Conservation (phyloP, 2,329 filamentous ascomycete species). For the Camillea tinctor region DNA sequence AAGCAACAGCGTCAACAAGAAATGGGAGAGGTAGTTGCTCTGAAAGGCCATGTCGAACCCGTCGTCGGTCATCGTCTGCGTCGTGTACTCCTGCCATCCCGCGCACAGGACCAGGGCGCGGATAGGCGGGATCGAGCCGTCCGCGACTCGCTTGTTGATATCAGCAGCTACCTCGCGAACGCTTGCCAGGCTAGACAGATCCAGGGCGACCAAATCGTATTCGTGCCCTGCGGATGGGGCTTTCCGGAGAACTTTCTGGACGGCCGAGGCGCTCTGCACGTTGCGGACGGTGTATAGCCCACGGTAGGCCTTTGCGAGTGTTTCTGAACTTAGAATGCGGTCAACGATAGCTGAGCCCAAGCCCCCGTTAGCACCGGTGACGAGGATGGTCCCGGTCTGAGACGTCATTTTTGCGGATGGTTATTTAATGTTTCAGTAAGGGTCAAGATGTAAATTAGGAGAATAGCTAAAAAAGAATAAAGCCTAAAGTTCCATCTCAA, state of each 20-base stretch:
- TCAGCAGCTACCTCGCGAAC: constrained; percentile 15
- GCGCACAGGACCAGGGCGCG: constrained; percentile 24
- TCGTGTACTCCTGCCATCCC: constrained; percentile 23
- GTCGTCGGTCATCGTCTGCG: constrained; percentile 31
- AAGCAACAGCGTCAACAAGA: constrained; percentile 32
- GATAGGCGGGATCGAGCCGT: constrained; percentile 27
- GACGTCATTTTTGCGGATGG: constrained; percentile 6
- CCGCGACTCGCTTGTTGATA: constrained; percentile 19
- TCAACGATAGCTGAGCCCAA: constrained; percentile 16
- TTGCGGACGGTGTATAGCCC: constrained; percentile 20
- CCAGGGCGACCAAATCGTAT: constrained; percentile 13
- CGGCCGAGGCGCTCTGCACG: constrained; percentile 2
- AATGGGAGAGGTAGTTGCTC: constrained; percentile 34
- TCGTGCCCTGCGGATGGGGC: constrained; percentile 6
- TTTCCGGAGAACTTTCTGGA: constrained; percentile 5
- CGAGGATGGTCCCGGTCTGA: constrained; percentile 15
- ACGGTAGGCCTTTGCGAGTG: constrained; percentile 8
- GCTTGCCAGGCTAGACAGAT: constrained; percentile 16
- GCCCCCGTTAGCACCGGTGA: constrained; percentile 25
- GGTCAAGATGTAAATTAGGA: too few species aligned
- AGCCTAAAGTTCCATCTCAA: too few species aligned
- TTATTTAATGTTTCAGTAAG: background rate
- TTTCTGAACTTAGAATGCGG: constrained; percentile 6
- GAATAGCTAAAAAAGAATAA: background rate
- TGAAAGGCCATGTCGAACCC: constrained; percentile 35